These are phyloP conservation scores for Blepharisma japonicum DNA, from an alignment of 73 alveolate genomes.

Conservation along the genomic window DNA sequence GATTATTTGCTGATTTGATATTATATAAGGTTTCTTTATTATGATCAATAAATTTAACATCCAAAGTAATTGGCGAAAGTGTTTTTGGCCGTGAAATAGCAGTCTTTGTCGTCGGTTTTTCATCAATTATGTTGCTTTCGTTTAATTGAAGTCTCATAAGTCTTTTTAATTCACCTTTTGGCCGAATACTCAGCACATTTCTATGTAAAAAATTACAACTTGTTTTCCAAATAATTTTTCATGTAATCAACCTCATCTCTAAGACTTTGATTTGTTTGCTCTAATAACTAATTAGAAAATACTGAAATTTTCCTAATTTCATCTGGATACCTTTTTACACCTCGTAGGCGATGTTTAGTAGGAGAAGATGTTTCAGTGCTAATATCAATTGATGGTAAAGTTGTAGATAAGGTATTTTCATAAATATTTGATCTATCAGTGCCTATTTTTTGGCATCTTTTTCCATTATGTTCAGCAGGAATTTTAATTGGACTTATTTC, in stretches of 20 bases:
- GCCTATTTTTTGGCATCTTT: too few species aligned
- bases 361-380: too few species aligned
- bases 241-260: neutral
- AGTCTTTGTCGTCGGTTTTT: neutral
- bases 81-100: neutral
- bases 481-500: too few species aligned
- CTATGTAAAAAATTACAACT: neutral
- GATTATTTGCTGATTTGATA: neutral
- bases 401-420: too few species aligned
- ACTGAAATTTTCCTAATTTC: too few species aligned
- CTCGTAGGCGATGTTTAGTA: too few species aligned
- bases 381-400: too few species aligned
- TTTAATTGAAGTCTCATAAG: neutral
- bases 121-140: neutral
- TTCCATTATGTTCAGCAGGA: too few species aligned
- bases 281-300: neutral
- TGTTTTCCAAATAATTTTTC: neutral
- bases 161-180: neutral
- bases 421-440: too few species aligned
- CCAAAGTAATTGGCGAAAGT: neutral
- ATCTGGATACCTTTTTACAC: too few species aligned
- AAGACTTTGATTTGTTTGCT: neutral
- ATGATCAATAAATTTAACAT: neutral
- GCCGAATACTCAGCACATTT: neutral
- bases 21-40: constrained; percentile 13